Conservation (phyloP, 2,329 filamentous ascomycete genomes). For the Aspergillus sojae region DNA sequence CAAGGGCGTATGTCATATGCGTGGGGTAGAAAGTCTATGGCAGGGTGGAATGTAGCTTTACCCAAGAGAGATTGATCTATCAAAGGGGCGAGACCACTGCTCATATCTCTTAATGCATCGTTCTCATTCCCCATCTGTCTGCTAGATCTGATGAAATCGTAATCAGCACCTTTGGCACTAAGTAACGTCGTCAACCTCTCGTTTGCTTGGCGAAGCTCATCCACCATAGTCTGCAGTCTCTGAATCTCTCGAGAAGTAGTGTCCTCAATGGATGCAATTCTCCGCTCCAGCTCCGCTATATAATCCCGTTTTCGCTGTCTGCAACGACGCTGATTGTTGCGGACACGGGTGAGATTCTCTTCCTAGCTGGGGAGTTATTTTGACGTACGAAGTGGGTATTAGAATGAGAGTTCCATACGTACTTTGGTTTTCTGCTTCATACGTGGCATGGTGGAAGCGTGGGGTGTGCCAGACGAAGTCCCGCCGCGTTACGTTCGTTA, state of each 20-base stretch:
- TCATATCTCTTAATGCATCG: background rate
- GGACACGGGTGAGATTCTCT: conserved; percentile 45
- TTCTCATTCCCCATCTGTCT: background rate
- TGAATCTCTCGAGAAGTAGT: conserved; percentile 2
- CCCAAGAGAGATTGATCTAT: background rate
- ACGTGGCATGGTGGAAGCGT: background rate
- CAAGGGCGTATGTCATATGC: background rate
- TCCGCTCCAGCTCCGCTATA: conserved; percentile 43
- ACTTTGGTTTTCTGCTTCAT: background rate
- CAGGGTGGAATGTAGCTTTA: background rate
- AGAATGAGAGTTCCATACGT: too few species aligned
- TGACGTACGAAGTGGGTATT: background rate
- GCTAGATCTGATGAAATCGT: background rate
- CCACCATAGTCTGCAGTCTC: background rate
- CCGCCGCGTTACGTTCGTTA: background rate
- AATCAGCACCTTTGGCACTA: background rate
- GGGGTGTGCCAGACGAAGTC: background rate
- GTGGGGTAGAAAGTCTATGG: background rate
- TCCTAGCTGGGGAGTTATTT: conserved; percentile 20
- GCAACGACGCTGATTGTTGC: conserved; percentile 57
- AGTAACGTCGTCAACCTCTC: conserved; percentile 4
- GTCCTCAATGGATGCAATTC: background rate
- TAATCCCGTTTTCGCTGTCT: conserved; percentile 48
- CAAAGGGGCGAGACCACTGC: background rate
- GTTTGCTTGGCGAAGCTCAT: background rate